Conservation (phyloP, 139 green algal species). For the Haematococcus sp. region DNA sequence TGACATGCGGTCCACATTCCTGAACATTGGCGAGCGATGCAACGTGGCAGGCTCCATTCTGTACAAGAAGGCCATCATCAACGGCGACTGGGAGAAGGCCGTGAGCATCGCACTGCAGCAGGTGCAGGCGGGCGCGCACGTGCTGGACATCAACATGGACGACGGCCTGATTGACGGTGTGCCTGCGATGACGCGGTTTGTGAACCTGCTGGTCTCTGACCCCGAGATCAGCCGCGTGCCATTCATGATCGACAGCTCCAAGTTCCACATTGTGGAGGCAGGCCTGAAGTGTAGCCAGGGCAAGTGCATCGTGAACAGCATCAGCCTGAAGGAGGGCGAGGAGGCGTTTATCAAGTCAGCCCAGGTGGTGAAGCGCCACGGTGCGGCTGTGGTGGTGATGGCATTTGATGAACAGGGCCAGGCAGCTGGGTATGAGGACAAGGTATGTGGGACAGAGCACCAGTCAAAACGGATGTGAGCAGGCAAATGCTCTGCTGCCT, state of each 20-base stretch:
- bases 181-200: constrained; percentile 92
- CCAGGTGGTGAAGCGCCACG: constrained; percentile 81
- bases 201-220: constrained; percentile 96
- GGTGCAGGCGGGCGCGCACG: constrained; percentile 73
- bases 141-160: constrained; percentile 99
- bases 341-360: constrained; percentile 87
- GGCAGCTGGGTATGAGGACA: constrained; percentile 71
- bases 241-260: constrained; percentile 99
- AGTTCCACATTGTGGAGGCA: constrained; percentile 98
- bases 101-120: constrained; percentile 64
- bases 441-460: too few relatives aligned
- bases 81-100: constrained; percentile 94
- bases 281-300: constrained; percentile 93
- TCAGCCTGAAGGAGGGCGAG: constrained; percentile 97
- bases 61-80: constrained; percentile 98
- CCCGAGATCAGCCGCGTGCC: constrained; percentile 91
- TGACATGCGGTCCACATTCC: constrained; percentile 84
- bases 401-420: constrained; percentile 95
- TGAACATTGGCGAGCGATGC: constrained; percentile 97
- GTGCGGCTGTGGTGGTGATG: constrained; percentile 97
- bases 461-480: too few relatives aligned
- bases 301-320: constrained; percentile 99
- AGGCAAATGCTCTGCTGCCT: too few relatives aligned
- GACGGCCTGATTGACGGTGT: constrained; percentile 96
- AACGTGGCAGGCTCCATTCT: constrained; percentile 95